phyloP scores from a whole-genome alignment of 139 green algal genomes.

The Chlorella sp. region DNA sequence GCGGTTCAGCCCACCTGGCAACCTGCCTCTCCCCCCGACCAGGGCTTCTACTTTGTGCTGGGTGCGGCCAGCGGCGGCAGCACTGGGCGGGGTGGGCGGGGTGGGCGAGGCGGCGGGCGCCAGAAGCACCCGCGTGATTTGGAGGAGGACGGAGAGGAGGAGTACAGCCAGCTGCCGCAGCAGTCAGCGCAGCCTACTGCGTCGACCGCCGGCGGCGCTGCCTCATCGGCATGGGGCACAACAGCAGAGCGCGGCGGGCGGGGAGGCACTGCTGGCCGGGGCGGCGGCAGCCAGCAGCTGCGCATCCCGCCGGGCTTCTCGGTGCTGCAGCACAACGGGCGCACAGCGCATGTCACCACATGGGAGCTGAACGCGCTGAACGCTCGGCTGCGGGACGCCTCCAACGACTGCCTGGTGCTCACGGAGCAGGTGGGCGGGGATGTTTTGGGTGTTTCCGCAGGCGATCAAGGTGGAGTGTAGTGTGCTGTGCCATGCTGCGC shows the following conservation, averaged over 20 bases:
- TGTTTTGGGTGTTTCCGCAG: background rate
- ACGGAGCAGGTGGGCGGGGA: conserved; percentile 70
- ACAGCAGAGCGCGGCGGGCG: background rate
- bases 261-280: no score
- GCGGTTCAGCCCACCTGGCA: no score
- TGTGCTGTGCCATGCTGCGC: background rate
- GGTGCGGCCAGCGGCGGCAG: background rate
- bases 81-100: background rate
- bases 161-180: background rate
- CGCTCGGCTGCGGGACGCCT: conserved; percentile 74
- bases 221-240: background rate
- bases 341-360: conserved; percentile 62
- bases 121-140: background rate
- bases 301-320: conserved; percentile 49
- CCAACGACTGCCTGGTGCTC: conserved; percentile 82
- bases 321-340: conserved; percentile 58
- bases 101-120: background rate
- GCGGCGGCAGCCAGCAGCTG: background rate
- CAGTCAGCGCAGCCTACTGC: background rate
- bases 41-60: conserved; percentile 30
- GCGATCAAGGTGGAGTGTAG: background rate
- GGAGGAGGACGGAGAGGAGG: background rate
- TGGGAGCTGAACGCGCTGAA: conserved; percentile 91
- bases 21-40: no score
- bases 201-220: no score